Percentiles rank a stretch among this genome's conserved stretches.
Conservation (phyloP, 306 rosid genomes). For the Cucumis hystrix region DNA sequence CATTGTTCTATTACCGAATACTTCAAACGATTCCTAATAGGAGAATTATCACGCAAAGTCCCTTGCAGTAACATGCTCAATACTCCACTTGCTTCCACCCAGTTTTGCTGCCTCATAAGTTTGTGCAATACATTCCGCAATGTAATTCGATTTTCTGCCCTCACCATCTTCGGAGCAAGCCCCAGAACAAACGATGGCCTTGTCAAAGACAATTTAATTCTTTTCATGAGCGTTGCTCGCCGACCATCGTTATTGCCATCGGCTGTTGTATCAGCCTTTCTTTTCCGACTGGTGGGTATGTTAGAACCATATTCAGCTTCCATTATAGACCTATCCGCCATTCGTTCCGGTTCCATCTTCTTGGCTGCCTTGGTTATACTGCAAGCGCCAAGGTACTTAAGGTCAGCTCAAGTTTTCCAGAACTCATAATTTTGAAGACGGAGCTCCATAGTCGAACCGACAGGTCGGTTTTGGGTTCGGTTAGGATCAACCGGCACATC, state of each 20-base stretch:
- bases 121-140: slow-evolving; percentile 25
- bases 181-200: slow-evolving; percentile 42
- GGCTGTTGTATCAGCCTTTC: slow-evolving; percentile 11
- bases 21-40: slow-evolving; percentile 41
- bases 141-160: slow-evolving; percentile 31
- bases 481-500: neutral
- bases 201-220: slow-evolving; percentile 27
- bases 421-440: neutral
- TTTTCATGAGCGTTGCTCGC: slow-evolving; percentile 17
- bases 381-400: neutral
- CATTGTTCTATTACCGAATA: slow-evolving; percentile 20
- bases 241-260: neutral
- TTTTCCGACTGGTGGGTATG: slow-evolving; percentile 18
- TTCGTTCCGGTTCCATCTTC: neutral
- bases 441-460: neutral
- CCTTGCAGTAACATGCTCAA: slow-evolving; percentile 42
- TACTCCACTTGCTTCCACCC: slow-evolving; percentile 58
- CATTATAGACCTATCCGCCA: neutral
- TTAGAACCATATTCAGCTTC: neutral
- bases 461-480: neutral
- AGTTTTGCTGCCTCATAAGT: slow-evolving; percentile 33
- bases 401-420: neutral
- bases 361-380: neutral
- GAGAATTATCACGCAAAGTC: slow-evolving; percentile 31
- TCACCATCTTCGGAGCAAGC: slow-evolving; percentile 27